Conservation (phyloP, 192 early-diverging fungal genomes). For the Podila minutissima region DNA sequence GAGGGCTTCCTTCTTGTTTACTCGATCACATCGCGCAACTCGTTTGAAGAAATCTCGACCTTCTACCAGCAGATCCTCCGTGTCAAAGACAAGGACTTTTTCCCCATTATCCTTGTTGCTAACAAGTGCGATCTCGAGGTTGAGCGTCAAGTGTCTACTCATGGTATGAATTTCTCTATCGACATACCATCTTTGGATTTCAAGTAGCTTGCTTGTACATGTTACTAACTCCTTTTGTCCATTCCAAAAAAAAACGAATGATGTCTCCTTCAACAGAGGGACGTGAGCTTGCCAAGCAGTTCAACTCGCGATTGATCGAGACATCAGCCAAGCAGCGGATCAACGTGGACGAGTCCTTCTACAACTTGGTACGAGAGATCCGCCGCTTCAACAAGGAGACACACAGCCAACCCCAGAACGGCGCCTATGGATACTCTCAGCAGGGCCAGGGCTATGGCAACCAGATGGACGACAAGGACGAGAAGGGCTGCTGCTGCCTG, state of each 20-base stretch:
- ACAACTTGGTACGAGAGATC: constrained; percentile 87
- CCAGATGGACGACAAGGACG: constrained; percentile 44
- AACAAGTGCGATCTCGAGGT: constrained; percentile 92
- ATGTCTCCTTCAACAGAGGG: constrained; percentile 66
- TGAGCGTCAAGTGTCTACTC: constrained; percentile 84
- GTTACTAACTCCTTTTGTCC: not conserved
- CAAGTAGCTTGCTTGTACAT: not conserved
- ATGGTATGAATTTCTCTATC: constrained; percentile 29
- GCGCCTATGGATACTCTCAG: constrained; percentile 51
- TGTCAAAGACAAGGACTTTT: constrained; percentile 94
- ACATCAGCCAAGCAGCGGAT: constrained; percentile 88
- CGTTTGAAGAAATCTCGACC: constrained; percentile 90
- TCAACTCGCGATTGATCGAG: constrained; percentile 86
- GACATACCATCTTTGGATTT: not conserved
- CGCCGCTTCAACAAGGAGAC: constrained; percentile 82
- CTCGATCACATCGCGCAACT: constrained; percentile 89
- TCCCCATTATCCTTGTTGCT: constrained; percentile 91
- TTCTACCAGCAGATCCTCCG: constrained; percentile 94
- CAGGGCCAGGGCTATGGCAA: constrained; percentile 50
- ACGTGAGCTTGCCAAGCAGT: constrained; percentile 76
- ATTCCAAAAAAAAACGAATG: too few species aligned
- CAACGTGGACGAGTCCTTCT: constrained; percentile 95
- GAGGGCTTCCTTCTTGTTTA: constrained; percentile 96
- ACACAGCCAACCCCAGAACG: constrained; percentile 53
- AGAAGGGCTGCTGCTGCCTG: constrained; percentile 69